phyloP scores from a whole-genome alignment of 73 alveolate genomes.

The Stentor roeselii region DNA sequence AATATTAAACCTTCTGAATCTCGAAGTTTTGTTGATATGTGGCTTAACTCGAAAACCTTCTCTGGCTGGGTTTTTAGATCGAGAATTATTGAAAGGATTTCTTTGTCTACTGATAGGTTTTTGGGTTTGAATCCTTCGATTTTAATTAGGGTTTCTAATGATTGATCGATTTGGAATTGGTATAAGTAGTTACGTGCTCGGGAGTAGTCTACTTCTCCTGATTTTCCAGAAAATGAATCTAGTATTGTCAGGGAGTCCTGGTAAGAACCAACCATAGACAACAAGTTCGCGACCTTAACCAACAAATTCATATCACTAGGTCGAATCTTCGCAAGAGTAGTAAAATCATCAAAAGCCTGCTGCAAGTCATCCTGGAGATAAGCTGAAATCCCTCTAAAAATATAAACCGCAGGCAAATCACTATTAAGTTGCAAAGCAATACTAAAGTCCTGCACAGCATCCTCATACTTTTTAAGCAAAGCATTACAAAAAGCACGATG shows the following conservation, averaged over 20 bases:
- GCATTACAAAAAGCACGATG: constrained; percentile 34
- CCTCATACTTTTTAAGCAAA: constrained; percentile 15
- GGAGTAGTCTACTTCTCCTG: neutral
- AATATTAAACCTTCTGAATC: neutral
- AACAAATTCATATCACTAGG: neutral
- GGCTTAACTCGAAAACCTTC: neutral
- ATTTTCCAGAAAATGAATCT: neutral
- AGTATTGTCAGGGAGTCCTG: neutral
- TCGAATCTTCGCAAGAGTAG: neutral
- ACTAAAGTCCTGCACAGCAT: constrained; percentile 35
- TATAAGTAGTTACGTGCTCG: neutral
- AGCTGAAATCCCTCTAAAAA: constrained; percentile 35
- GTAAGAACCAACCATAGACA: neutral
- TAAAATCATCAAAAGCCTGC: constrained; percentile 37
- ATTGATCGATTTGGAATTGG: neutral
- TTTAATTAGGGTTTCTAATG: neutral
- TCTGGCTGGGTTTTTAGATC: neutral
- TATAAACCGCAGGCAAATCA: constrained; percentile 10
- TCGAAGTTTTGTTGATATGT: neutral
- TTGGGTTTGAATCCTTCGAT: neutral
- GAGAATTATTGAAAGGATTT: neutral
- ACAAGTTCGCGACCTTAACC: neutral
- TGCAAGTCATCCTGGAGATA: constrained; percentile 29
- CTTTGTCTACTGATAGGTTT: neutral
- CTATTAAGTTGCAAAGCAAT: constrained; percentile 30